Conservation (phyloP, 306 rosid species). For the Clitoria ternatea region DNA sequence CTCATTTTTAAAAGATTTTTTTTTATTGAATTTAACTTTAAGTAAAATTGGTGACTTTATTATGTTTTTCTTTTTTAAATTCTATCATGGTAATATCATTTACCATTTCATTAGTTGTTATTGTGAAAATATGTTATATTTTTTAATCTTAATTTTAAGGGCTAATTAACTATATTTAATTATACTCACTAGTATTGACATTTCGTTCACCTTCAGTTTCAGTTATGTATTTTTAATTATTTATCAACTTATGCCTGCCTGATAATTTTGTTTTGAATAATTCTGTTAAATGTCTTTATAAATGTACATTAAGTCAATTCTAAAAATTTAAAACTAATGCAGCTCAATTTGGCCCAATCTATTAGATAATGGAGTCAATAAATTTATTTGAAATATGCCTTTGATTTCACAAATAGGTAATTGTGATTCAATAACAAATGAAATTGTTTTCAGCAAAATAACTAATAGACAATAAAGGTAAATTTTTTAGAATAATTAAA, state of each 20-base stretch:
- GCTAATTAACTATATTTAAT: no score
- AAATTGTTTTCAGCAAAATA: background rate
- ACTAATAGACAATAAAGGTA: background rate
- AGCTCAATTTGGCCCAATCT: background rate
- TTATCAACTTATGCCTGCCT: background rate
- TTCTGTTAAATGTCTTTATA: background rate
- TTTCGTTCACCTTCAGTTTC: background rate
- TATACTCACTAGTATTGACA: background rate
- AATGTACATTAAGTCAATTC: background rate
- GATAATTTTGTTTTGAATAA: background rate
- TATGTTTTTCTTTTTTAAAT: background rate
- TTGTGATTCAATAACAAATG: background rate
- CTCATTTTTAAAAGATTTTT: background rate
- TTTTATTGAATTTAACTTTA: background rate
- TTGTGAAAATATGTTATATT: background rate
- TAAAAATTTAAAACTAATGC: background rate
- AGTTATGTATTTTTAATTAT: background rate
- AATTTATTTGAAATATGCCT: background rate
- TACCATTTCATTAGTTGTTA: background rate
- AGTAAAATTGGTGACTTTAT: background rate
- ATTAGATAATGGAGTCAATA: background rate
- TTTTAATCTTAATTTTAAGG: background rate
- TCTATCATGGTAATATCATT: background rate
- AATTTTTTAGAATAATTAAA: background rate
- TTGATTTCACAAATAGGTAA: background rate